These are phyloP conservation scores for Trypanosomatidae sp. DNA, from an alignment of 208 protist genomes.

Conservation along the genomic window DNA sequence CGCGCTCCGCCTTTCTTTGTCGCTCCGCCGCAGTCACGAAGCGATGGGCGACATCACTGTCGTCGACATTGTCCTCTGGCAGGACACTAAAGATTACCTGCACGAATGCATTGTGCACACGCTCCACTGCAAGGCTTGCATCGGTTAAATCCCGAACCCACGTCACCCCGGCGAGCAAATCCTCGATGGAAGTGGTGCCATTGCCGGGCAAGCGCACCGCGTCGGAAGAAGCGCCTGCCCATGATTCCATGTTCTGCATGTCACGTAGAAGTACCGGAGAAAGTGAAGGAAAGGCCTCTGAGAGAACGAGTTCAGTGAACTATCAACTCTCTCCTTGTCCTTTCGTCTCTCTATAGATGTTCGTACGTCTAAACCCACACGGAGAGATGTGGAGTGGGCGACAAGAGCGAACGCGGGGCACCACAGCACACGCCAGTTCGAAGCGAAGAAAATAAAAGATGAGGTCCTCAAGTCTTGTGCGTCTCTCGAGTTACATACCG, in stretches of 20 bases:
- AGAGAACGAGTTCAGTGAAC: too few relatives aligned
- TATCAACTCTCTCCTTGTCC: neutral
- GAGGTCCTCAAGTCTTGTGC: neutral
- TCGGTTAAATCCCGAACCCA: constrained; percentile 74
- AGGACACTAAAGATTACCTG: constrained; percentile 69
- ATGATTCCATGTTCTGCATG: constrained; percentile 9
- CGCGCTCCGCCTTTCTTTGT: constrained; percentile 48
- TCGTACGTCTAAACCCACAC: neutral
- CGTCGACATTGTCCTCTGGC: constrained; percentile 11
- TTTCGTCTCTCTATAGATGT: neutral
- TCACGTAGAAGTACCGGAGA: neutral
- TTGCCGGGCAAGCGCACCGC: neutral
- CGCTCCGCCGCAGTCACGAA: constrained; percentile 65
- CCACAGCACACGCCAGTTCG: too few relatives aligned
- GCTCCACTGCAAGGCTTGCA: constrained; percentile 54
- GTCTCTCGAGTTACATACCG: neutral
- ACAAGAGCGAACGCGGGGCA: neutral
- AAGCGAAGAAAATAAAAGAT: neutral
- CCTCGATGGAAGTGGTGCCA: constrained; percentile 41
- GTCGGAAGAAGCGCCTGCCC: neutral
- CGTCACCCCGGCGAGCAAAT: constrained; percentile 49
- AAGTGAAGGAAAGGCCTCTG: neutral
- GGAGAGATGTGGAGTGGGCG: neutral
- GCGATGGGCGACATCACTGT: constrained; percentile 14
- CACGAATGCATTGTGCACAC: constrained; percentile 70